Percentiles rank a stretch among this genome's conserved stretches.
phyloP scores from a whole-genome alignment of 768 basidiomycete species.

The Flagelloscypha sp. region DNA sequence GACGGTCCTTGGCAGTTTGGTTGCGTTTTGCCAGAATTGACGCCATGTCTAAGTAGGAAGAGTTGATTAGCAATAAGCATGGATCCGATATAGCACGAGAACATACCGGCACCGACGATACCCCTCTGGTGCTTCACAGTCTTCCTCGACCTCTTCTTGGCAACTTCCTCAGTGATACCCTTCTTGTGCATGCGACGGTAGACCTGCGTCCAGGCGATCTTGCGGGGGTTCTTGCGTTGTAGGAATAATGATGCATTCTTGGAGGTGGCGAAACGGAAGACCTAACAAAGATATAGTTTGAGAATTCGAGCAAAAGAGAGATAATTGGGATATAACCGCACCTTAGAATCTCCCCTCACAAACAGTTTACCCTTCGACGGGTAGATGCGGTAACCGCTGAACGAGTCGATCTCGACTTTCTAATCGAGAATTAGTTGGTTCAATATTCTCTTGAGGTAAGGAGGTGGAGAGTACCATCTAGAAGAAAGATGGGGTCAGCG shows the following conservation, averaged over 20 bases:
- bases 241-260: constrained; percentile 96
- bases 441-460: too few relatives aligned
- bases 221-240: constrained; percentile 99
- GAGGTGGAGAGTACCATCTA: too few relatives aligned
- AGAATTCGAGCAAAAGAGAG: background rate
- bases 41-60: too few relatives aligned
- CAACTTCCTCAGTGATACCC: constrained; percentile 97
- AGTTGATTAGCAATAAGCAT: too few relatives aligned
- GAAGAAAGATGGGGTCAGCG: too few relatives aligned
- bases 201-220: constrained; percentile 94
- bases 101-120: constrained; percentile 94
- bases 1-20: constrained; percentile 80
- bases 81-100: too few relatives aligned
- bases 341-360: constrained; percentile 94
- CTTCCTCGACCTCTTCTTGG: constrained; percentile 96
- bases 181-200: constrained; percentile 99
- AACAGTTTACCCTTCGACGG: constrained; percentile 94
- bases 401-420: constrained; percentile 99
- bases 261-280: constrained; percentile 90
- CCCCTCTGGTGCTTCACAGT: constrained; percentile 98
- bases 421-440: too few relatives aligned
- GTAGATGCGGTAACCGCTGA: constrained; percentile 97
- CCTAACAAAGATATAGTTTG: constrained; percentile 32
- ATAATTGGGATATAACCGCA: constrained; percentile 29
- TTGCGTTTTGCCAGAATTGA: constrained; percentile 88